These are phyloP conservation scores for Taphrina sp. DNA, from an alignment of 1,139 yeast species.

Conservation along the genomic window DNA sequence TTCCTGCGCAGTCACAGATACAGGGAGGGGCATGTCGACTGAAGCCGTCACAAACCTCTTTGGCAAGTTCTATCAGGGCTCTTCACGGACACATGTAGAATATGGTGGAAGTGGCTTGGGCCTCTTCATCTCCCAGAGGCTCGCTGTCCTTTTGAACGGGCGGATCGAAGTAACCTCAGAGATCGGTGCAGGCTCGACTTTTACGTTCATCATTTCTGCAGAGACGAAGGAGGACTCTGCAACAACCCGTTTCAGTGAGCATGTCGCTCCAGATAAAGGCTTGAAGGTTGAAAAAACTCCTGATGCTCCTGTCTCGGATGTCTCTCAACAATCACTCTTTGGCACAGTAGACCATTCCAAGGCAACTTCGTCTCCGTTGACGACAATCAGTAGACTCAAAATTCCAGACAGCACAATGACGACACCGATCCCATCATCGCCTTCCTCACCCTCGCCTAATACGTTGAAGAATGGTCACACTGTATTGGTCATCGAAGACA, in stretches of 20 bases:
- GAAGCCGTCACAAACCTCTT: slow-evolving; percentile 28
- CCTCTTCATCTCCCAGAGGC: slow-evolving; percentile 37
- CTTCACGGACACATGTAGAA: slow-evolving; percentile 37
- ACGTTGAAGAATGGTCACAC: not conserved
- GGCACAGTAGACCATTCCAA: not conserved
- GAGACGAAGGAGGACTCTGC: not conserved
- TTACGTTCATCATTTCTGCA: slow-evolving; percentile 36
- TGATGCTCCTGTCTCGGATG: no score
- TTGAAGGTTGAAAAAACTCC: not conserved
- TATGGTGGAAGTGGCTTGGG: slow-evolving; percentile 39
- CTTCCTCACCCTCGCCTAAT: no score
- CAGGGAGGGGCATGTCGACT: slow-evolving; percentile 25
- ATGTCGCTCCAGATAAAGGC: not conserved
- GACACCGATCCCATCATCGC: not conserved
- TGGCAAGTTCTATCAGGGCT: slow-evolving; percentile 36
- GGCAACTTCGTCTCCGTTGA: not conserved
- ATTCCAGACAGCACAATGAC: not conserved
- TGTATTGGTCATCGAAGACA: slow-evolving; percentile 32
- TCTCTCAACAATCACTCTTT: not conserved
- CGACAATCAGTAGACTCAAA: no score
- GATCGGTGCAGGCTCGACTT: slow-evolving; percentile 34
- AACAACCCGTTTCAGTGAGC: no score
- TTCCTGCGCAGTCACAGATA: slow-evolving; percentile 15
- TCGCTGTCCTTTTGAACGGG: slow-evolving; percentile 38
- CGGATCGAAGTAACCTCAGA: slow-evolving; percentile 32